These are phyloP conservation scores for Leptographium procerum DNA, from an alignment of 2,329 filamentous ascomycete species.

Conservation along the genomic window DNA sequence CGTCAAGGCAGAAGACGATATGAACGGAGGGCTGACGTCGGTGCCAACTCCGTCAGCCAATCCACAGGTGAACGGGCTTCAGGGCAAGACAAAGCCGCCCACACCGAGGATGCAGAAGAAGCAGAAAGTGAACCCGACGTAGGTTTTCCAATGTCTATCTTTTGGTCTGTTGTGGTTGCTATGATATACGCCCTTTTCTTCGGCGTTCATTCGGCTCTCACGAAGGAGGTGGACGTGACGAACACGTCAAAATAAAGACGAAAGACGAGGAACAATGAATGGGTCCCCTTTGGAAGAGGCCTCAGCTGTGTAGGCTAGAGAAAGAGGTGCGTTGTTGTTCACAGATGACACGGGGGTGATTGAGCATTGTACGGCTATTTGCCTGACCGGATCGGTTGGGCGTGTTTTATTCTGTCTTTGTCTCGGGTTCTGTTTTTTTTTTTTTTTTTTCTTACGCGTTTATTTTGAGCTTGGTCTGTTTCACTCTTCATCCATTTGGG, in stretches of 20 bases:
- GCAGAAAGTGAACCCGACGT: constrained; percentile 31
- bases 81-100: constrained; percentile 38
- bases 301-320: background rate
- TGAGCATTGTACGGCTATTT: background rate
- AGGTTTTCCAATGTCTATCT: background rate
- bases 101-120: constrained; percentile 47
- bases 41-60: constrained; percentile 36
- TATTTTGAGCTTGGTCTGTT: background rate
- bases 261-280: background rate
- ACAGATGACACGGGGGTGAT: background rate
- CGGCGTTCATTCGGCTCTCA: background rate
- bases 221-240: background rate
- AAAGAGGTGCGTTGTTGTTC: too few relatives aligned
- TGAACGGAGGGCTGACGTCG: constrained; percentile 21
- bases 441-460: background rate
- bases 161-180: background rate
- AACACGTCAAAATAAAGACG: background rate
- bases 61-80: constrained; percentile 40
- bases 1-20: constrained; percentile 47
- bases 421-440: background rate
- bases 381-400: background rate
- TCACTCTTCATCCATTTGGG: background rate
- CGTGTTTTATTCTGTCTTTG: background rate
- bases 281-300: background rate
- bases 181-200: background rate